These are phyloP conservation scores for Acanthamoeba rhysodes DNA, from an alignment of 208 protist species.

Conservation along the genomic window DNA sequence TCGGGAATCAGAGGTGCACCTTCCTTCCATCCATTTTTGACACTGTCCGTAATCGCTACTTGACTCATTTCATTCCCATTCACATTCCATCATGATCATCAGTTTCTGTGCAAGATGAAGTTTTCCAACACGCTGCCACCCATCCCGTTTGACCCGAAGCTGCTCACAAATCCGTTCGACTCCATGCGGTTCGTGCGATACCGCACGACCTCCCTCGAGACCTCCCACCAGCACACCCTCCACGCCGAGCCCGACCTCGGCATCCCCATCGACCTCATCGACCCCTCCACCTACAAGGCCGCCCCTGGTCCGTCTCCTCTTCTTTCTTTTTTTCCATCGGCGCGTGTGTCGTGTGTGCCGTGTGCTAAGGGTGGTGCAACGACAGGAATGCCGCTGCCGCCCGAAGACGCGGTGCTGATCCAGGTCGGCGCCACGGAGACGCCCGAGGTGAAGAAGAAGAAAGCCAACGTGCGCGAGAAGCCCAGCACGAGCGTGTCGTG, in stretches of 20 bases:
- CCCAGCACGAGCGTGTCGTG: constrained; percentile 66
- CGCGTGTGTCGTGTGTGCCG: too few relatives aligned
- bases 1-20: background rate
- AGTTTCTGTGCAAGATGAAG: constrained; percentile 78
- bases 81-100: background rate
- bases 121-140: constrained; percentile 76
- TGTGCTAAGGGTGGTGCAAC: too few relatives aligned
- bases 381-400: background rate
- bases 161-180: constrained; percentile 75
- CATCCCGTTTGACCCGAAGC: constrained; percentile 83
- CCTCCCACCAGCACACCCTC: constrained; percentile 75
- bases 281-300: constrained; percentile 75
- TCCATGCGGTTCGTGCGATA: constrained; percentile 74
- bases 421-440: background rate
- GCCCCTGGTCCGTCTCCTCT: background rate
- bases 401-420: background rate
- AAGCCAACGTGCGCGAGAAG: constrained; percentile 43
- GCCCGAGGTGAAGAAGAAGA: constrained; percentile 45
- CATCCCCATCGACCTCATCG: constrained; percentile 82
- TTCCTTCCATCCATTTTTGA: background rate
- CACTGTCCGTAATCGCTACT: background rate
- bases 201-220: constrained; percentile 81
- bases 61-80: background rate
- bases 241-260: constrained; percentile 79
- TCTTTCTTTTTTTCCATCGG: too few relatives aligned